Base-by-base conservation (phyloP, 495 filamentous ascomycete species). In the Amphirosellinia nigrospora region DNA sequence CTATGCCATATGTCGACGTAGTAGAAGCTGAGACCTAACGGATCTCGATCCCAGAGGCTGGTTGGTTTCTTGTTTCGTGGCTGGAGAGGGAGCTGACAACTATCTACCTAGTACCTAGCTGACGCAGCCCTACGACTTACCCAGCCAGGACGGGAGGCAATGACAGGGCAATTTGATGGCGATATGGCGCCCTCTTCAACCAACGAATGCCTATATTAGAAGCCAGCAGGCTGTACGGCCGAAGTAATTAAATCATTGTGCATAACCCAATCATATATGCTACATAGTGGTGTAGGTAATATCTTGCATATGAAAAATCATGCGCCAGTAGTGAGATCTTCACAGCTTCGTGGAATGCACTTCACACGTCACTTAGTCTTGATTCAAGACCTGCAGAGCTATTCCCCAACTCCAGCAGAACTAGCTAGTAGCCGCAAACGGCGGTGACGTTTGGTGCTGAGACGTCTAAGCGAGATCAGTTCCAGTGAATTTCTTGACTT, bases 291-390 rank as follows among this genome's bases (percentile, higher is more conserved):
- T 39, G 21, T 23, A 21, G 36, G 58, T 26, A 56, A 38, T 60
- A 60, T 60, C 55, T 58, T 36, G 55, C 53, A 56, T 56, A 56
- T 60, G 56, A 10, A 60, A 60, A 41, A 60, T 60, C 58, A 60
- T 60, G 32, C 58, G 36, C 21, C 30, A 16, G 2, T 30, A 23
- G 23, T 26, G 48, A 52, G 48, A 52, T 52, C 21, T 28, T 52
- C 48, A 11, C 13, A 26, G 50, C 50, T 53, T 53, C 26, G 16
- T 9, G 26, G 16, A 28, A 30, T 9, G 26, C n/a, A 28, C 48
- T 11, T 61, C 39, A 19, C 36, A 41, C n/a, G 58, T n/a, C n/a
- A n/a, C n/a, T n/a, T n/a, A n/a, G n/a, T n/a, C 9, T 36, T 13
- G 55, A 28, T 10, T 15, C 30, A 11, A 8, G 21, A 34, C 32